These are phyloP conservation scores for Quercus berberidifolia DNA, from an alignment of 306 rosid genomes.

Conservation along the genomic window DNA sequence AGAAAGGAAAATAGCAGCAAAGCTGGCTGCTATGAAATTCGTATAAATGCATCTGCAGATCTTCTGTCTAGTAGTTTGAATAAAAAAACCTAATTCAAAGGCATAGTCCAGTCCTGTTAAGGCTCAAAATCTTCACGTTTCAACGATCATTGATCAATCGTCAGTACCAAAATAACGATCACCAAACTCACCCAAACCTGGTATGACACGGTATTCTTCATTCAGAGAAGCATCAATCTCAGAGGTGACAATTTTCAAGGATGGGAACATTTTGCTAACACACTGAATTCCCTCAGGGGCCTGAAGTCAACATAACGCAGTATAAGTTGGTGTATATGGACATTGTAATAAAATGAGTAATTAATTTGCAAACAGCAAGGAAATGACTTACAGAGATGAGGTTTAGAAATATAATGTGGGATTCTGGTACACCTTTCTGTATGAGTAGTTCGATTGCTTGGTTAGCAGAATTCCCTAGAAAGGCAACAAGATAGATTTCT, in stretches of 20 bases:
- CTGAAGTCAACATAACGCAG: slow-evolving; percentile 28
- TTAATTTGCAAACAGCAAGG: neutral
- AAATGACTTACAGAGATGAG: slow-evolving; percentile 78
- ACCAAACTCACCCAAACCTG: slow-evolving; percentile 92
- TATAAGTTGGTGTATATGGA: slow-evolving; percentile 6
- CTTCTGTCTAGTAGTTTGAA: neutral
- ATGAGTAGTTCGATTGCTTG: slow-evolving; percentile 94
- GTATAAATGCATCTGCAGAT: neutral
- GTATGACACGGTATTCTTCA: slow-evolving; percentile 83
- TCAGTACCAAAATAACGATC: slow-evolving; percentile 97
- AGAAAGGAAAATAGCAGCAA: neutral
- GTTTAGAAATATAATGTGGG: slow-evolving; percentile 87
- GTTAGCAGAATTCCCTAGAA: slow-evolving; percentile 90
- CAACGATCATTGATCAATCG: slow-evolving; percentile 19
- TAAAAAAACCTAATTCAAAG: neutral
- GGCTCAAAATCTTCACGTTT: neutral
- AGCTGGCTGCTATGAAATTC: neutral
- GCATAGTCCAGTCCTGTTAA: neutral
- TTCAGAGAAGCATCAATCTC: slow-evolving; percentile 84
- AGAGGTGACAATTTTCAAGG: slow-evolving; percentile 89
- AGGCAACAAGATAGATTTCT: slow-evolving; percentile 17
- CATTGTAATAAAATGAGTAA: neutral
- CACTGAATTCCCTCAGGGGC: slow-evolving; percentile 99
- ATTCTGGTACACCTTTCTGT: slow-evolving; percentile 94
- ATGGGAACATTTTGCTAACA: slow-evolving; percentile 74